A percentile compares a stretch with the other conserved stretches of the same genome.
phyloP scores from a whole-genome alignment of 1,139 yeast genomes.

The Taphrina deformans region DNA sequence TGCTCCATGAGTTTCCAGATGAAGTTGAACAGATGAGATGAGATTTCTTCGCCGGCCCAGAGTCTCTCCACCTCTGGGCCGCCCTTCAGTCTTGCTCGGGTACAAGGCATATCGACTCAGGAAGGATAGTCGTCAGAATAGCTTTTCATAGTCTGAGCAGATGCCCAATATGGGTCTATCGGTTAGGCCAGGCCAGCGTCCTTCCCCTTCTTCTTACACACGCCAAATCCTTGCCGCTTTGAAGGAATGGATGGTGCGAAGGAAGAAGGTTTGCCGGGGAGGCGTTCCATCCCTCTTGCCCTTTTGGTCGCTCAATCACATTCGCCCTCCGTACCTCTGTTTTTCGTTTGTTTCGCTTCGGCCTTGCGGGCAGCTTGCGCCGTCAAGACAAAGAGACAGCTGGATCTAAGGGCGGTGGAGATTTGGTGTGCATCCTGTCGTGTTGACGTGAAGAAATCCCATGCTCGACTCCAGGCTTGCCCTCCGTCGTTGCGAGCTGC shows the following conservation, averaged over 20 bases:
- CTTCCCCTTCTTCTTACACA: too few species aligned
- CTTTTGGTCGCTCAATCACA: constrained; percentile 4
- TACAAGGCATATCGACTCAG: too few species aligned
- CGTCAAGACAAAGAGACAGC: neutral
- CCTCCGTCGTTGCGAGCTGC: neutral
- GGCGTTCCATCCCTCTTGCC: constrained; percentile 1
- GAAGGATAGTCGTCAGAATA: too few species aligned
- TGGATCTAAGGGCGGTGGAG: neutral
- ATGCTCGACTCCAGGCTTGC: neutral
- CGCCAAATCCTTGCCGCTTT: too few species aligned
- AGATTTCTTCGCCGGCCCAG: neutral
- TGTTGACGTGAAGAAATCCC: neutral
- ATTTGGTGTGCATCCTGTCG: neutral
- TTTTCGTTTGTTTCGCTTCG: neutral
- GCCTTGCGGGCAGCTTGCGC: neutral
- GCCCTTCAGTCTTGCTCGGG: too few species aligned
- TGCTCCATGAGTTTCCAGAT: neutral
- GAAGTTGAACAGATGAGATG: neutral
- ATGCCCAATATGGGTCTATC: too few species aligned
- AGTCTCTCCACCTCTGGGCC: too few species aligned
- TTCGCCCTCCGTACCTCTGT: neutral
- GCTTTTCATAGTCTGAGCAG: too few species aligned
- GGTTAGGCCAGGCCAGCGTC: too few species aligned
- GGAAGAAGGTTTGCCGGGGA: neutral
- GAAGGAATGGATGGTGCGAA: too few species aligned